Base-by-base conservation (phyloP, 352 stramenopile species). In the Pilasporangium apinafurcum region DNA sequence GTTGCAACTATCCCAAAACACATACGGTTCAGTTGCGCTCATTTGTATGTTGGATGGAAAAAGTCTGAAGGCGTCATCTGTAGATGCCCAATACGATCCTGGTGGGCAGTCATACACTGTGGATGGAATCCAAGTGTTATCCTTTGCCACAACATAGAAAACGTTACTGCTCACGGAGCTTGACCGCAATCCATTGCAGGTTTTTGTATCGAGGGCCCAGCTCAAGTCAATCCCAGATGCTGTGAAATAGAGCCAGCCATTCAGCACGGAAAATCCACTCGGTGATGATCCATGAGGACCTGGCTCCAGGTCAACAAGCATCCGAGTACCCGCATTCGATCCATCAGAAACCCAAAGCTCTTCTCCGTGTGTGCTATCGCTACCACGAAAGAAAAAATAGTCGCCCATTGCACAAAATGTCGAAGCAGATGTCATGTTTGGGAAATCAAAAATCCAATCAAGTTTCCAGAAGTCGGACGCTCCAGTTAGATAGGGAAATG, bases 1-100 rank as follows among this genome's bases (percentile, higher is more conserved):
- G 17, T 82, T 75, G 34, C 83, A 95, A 13, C 65, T 44, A n/a
- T 62, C 59, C 48, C 62, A 87, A 48, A 86, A 95, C n/a, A 88
- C 69, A 35, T 65, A 78, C 18, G 61, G 48, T 41, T 74, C 59
- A 8, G n/a, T 45, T 48, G 33, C 13, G 14, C 12, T 12, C 14
- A 29, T 33, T 36, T 24, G 16, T 37, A 18, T 18, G 39, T 35
- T 10, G 21, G 12, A 27, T 13, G 28, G 16, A 30, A 80, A 74
- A 3, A 55, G 18, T 3, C 21, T 12, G 4, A 24, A 43, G 1
- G 52, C 60, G 30, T 92, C 64, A 1, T 38, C 54, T 6, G 77
- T 86, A 2, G 59, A 75, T 8, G 68, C 72, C 78, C 83, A 93
- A 8, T 68, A 53, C 42, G 67, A 95, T 12, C 83, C 80, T 4